Evolutionary conservation across 306 rosid species (phyloP).

Genomic region (Fragaria iinumae): DNA sequence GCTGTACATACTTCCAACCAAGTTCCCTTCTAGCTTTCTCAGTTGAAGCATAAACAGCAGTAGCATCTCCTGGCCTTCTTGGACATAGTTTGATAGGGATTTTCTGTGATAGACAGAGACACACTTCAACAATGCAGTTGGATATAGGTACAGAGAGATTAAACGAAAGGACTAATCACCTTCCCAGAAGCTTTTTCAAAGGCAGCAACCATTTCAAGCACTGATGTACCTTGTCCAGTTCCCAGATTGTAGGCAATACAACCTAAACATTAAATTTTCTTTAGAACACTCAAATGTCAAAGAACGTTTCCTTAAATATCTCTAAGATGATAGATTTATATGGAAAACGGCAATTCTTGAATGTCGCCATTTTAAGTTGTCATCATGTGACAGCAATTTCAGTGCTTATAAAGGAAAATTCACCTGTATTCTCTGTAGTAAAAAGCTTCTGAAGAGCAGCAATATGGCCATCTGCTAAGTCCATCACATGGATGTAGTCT

Average conservation of each 20-base stretch:
- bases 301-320: neutral
- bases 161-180: slow-evolving; percentile 35
- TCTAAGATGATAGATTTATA: neutral
- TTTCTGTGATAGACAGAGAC: slow-evolving; percentile 44
- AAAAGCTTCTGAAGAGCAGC: slow-evolving; percentile 89
- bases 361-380: neutral
- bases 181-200: slow-evolving; percentile 80
- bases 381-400: neutral
- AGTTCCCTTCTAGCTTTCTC: slow-evolving; percentile 81
- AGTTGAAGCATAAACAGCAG: slow-evolving; percentile 87
- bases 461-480: slow-evolving; percentile 97
- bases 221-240: slow-evolving; percentile 88
- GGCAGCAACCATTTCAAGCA: slow-evolving; percentile 88
- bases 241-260: slow-evolving; percentile 89
- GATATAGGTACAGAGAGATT: neutral
- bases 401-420: neutral
- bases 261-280: slow-evolving; percentile 45
- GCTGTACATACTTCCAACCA: slow-evolving; percentile 65
- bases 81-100: slow-evolving; percentile 72
- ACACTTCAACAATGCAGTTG: neutral
- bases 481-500: slow-evolving; percentile 98
- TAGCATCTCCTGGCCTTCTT: slow-evolving; percentile 88
- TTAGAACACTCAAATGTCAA: slow-evolving; percentile 18
- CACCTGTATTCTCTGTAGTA: slow-evolving; percentile 60
- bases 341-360: slow-evolving; percentile 6